A percentile compares a stretch with the other conserved stretches of the same genome.
Conservation (phyloP, 1,139 yeast genomes). For the Kluyveromyces marxianus region DNA sequence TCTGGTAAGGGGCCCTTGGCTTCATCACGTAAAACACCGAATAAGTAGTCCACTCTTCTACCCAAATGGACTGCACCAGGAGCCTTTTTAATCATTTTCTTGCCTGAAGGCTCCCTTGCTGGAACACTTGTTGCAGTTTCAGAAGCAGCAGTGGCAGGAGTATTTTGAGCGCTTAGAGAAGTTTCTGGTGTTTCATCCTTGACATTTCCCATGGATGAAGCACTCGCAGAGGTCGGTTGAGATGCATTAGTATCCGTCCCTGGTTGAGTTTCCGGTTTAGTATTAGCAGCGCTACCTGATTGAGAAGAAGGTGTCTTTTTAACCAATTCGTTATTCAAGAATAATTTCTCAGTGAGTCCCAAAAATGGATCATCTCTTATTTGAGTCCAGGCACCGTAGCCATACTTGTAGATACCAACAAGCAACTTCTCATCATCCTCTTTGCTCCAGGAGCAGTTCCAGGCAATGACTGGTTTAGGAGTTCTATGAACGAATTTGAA, state of each 20-base stretch:
- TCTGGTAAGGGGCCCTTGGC: slow-evolving; percentile 4
- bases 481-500: slow-evolving; percentile 47
- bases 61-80: slow-evolving; percentile 93
- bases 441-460: slow-evolving; percentile 84
- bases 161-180: no score
- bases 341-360: slow-evolving; percentile 78
- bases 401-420: slow-evolving; percentile 84
- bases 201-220: no score
- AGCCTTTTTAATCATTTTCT: slow-evolving; percentile 44
- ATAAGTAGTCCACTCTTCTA: slow-evolving; percentile 85
- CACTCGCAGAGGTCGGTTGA: no score
- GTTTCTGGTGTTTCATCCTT: no score
- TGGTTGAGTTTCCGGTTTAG: background rate
- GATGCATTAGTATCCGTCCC: no score
- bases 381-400: slow-evolving; percentile 92
- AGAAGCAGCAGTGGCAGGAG: background rate
- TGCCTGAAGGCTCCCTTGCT: slow-evolving; percentile 7
- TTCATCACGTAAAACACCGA: slow-evolving; percentile 48
- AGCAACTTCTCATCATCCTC: slow-evolving; percentile 81
- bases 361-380: slow-evolving; percentile 92
- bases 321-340: slow-evolving; percentile 38
- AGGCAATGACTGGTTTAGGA: slow-evolving; percentile 80
- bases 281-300: background rate
- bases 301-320: background rate
- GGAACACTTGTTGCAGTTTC: background rate